A percentile compares a stretch with the other conserved stretches of the same genome.
These are phyloP conservation scores for Magnaporthiopsis rhizophila DNA, from an alignment of 2,329 filamentous ascomycete genomes.

Conservation along the genomic window DNA sequence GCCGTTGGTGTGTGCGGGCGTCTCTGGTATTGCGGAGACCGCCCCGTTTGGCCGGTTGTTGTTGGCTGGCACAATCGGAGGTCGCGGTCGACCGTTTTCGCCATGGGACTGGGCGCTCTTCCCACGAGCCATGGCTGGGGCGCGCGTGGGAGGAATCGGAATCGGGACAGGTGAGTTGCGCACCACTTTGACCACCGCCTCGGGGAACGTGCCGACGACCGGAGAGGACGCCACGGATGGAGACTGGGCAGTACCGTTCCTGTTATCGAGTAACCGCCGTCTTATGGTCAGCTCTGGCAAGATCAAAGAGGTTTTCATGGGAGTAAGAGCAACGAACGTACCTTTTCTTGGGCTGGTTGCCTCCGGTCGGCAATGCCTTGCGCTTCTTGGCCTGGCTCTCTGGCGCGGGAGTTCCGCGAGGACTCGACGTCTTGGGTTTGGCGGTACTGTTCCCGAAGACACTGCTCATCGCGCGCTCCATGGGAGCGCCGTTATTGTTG, in stretches of 20 bases:
- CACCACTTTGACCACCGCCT: constrained; percentile 41
- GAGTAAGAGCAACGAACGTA: constrained; percentile 23
- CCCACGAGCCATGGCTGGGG: constrained; percentile 61
- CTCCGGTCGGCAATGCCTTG: constrained; percentile 57
- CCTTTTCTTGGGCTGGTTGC: constrained; percentile 73
- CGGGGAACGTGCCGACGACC: constrained; percentile 59
- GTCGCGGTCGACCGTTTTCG: constrained; percentile 46
- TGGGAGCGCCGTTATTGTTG: constrained; percentile 33
- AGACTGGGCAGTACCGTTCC: constrained; percentile 42
- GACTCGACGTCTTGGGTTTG: constrained; percentile 56
- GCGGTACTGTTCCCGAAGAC: constrained; percentile 41
- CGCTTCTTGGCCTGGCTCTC: constrained; percentile 62
- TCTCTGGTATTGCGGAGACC: constrained; percentile 28
- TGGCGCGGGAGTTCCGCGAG: constrained; percentile 58
- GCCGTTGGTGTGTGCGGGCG: constrained; percentile 20
- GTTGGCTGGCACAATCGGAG: constrained; percentile 52
- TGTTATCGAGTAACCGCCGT: constrained; percentile 12
- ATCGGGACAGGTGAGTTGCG: constrained; percentile 53
- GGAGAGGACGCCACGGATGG: constrained; percentile 70
- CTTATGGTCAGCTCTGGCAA: background rate
- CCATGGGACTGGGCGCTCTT: constrained; percentile 45
- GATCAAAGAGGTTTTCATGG: background rate
- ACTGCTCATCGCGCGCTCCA: constrained; percentile 62
- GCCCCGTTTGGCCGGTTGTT: constrained; percentile 45
- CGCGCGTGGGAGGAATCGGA: constrained; percentile 31